Evolutionary conservation across 495 filamentous ascomycete species (phyloP).

Genomic region (Penicillium argentinense): DNA sequence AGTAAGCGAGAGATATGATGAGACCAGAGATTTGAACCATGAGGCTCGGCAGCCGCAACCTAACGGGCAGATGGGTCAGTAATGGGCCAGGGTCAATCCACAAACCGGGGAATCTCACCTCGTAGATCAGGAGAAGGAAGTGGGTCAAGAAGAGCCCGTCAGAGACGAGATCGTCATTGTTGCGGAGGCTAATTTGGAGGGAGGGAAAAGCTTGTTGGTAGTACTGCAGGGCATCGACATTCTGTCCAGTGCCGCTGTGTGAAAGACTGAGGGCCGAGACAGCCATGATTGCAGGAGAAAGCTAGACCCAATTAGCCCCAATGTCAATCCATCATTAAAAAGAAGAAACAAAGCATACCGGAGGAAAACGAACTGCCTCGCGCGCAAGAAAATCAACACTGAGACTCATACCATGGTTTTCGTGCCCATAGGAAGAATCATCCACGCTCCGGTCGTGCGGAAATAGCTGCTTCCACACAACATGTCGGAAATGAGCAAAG

Average conservation of each 20-base stretch:
- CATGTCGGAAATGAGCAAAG: constrained; percentile 45
- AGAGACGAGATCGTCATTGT: constrained; percentile 51
- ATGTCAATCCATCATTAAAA: constrained; percentile 3
- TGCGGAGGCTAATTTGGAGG: constrained; percentile 45
- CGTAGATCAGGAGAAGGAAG: constrained; percentile 60
- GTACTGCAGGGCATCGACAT: constrained; percentile 53
- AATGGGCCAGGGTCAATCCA: background rate
- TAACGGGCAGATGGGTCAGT: constrained; percentile 15
- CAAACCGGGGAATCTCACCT: constrained; percentile 38
- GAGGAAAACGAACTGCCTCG: constrained; percentile 49
- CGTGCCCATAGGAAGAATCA: constrained; percentile 23
- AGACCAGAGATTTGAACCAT: constrained; percentile 52
- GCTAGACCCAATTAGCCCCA: constrained; percentile 32
- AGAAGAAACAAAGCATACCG: constrained; percentile 28
- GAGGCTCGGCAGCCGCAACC: constrained; percentile 48
- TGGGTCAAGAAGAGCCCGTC: constrained; percentile 59
- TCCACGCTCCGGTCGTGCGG: constrained; percentile 21
- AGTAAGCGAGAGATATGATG: constrained; percentile 56
- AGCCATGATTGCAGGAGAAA: constrained; percentile 62
- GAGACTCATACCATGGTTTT: constrained; percentile 30
- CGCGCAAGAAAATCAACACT: constrained; percentile 49
- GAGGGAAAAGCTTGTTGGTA: constrained; percentile 55
- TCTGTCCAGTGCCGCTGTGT: constrained; percentile 44
- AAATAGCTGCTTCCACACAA: constrained; percentile 43
- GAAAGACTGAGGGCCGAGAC: constrained; percentile 56